These are phyloP conservation scores for Hansenula sp. DNA, from an alignment of 1,139 yeast genomes.

Conservation along the genomic window DNA sequence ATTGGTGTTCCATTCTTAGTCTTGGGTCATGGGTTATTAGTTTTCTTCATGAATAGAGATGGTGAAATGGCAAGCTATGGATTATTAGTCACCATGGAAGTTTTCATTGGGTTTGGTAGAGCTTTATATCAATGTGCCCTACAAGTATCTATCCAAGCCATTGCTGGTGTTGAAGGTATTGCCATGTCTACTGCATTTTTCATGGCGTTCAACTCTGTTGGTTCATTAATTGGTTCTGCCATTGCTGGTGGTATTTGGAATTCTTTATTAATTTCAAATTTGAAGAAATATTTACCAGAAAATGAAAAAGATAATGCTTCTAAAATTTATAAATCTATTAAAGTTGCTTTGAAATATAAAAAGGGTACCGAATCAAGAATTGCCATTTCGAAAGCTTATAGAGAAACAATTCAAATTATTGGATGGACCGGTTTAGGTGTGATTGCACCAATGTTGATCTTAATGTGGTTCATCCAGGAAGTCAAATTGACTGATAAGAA, in stretches of 20 bases:
- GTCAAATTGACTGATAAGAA: slow-evolving; percentile 13
- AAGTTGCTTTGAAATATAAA: slow-evolving; percentile 14
- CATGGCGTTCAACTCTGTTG: slow-evolving; percentile 37
- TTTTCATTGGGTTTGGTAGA: slow-evolving; percentile 31
- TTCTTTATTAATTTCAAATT: slow-evolving; percentile 11
- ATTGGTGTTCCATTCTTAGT: slow-evolving; percentile 27
- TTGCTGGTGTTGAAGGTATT: slow-evolving; percentile 40
- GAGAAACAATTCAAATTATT: slow-evolving; percentile 19
- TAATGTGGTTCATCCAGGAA: slow-evolving; percentile 17
- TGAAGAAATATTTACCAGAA: slow-evolving; percentile 16
- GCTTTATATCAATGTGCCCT: slow-evolving; percentile 27
- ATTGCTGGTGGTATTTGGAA: slow-evolving; percentile 36
- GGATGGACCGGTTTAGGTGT: slow-evolving; percentile 19
- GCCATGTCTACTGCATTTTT: slow-evolving; percentile 43
- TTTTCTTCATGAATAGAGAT: slow-evolving; percentile 21
- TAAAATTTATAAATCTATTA: slow-evolving; percentile 16
- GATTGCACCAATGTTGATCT: slow-evolving; percentile 16
- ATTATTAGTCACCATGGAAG: slow-evolving; percentile 22
- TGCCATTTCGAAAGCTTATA: slow-evolving; percentile 20
- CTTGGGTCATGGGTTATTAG: slow-evolving; percentile 28
- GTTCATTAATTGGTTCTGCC: slow-evolving; percentile 42
- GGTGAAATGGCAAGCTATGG: slow-evolving; percentile 18
- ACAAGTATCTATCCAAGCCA: slow-evolving; percentile 31
- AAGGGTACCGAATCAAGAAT: slow-evolving; percentile 19
- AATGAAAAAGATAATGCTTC: slow-evolving; percentile 9